Evolutionary conservation across 78 protist genomes (phyloP).

Genomic region (Monosiga brevicollis): DNA sequence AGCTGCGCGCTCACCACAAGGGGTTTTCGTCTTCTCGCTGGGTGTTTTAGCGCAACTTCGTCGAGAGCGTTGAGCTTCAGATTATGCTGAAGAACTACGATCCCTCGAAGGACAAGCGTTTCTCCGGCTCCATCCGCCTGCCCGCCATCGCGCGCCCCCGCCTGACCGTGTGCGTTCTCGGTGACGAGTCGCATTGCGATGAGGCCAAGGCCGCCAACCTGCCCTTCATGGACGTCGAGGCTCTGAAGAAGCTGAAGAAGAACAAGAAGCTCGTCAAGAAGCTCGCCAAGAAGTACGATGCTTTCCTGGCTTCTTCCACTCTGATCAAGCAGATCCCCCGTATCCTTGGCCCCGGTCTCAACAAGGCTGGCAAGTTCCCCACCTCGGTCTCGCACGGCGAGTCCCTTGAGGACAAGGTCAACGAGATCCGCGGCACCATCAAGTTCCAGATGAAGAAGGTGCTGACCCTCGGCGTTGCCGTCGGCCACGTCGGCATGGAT

Average conservation of each 20-base stretch:
- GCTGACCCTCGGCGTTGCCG: slow-evolving; percentile 91
- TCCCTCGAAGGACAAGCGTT: slow-evolving; percentile 98
- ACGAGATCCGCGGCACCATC: slow-evolving; percentile 86
- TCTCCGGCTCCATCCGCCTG: slow-evolving; percentile 84
- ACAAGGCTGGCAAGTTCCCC: slow-evolving; percentile 99
- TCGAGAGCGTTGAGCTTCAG: slow-evolving; percentile 93
- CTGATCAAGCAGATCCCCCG: slow-evolving; percentile 92
- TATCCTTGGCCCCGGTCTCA: slow-evolving; percentile 96
- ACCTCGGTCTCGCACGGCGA: slow-evolving; percentile 74
- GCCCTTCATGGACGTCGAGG: slow-evolving; percentile 80
- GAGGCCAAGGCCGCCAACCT: slow-evolving; percentile 72
- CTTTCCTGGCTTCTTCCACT: slow-evolving; percentile 96
- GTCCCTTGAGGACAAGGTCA: slow-evolving; percentile 73
- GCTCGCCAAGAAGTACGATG: slow-evolving; percentile 89
- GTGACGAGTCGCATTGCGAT: slow-evolving; percentile 88
- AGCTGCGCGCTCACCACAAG: too few relatives aligned
- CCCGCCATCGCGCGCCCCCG: slow-evolving; percentile 62
- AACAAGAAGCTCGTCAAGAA: slow-evolving; percentile 98
- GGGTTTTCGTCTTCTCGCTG: not conserved
- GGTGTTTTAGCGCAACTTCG: slow-evolving; percentile 51
- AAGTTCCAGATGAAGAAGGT: slow-evolving; percentile 99
- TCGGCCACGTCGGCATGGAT: slow-evolving; percentile 91
- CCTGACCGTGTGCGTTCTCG: slow-evolving; percentile 83
- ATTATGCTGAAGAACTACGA: slow-evolving; percentile 97
- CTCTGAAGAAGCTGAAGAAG: slow-evolving; percentile 96